phyloP scores from a whole-genome alignment of 1,284 basidiomycete species.

The Lignosus rhinocerotis region DNA sequence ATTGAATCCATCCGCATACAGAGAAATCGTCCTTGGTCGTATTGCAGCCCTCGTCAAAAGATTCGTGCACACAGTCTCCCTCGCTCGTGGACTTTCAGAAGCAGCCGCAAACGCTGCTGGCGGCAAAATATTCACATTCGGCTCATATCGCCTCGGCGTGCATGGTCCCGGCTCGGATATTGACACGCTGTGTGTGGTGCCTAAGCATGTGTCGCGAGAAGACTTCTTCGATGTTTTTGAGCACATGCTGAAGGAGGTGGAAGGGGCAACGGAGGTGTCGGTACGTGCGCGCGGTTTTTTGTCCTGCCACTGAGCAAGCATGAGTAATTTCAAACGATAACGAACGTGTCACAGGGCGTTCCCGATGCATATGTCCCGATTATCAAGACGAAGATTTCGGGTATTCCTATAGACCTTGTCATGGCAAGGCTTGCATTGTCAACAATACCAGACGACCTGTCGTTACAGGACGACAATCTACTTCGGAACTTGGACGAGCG shows the following conservation, averaged over 20 bases:
- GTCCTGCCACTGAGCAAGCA: neutral
- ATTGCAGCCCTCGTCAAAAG: slow-evolving; percentile 90
- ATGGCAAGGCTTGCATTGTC: slow-evolving; percentile 87
- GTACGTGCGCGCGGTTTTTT: slow-evolving; percentile 53
- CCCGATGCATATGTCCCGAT: slow-evolving; percentile 97
- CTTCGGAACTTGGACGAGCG: slow-evolving; percentile 93
- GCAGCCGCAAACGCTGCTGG: slow-evolving; percentile 84
- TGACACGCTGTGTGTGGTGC: slow-evolving; percentile 98
- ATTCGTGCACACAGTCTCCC: slow-evolving; percentile 87
- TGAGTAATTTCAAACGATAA: neutral
- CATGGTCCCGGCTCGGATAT: slow-evolving; percentile 97
- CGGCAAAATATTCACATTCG: slow-evolving; percentile 99
- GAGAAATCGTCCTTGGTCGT: slow-evolving; percentile 92
- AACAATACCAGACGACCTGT: slow-evolving; percentile 88
- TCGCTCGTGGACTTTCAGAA: slow-evolving; percentile 84
- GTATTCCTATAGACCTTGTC: slow-evolving; percentile 92
- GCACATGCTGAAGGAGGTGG: slow-evolving; percentile 83
- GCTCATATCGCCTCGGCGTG: slow-evolving; percentile 94
- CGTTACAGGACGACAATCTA: slow-evolving; percentile 89
- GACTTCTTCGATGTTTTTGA: slow-evolving; percentile 97
- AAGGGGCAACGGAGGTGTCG: slow-evolving; percentile 88
- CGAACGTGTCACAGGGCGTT: slow-evolving; percentile 65
- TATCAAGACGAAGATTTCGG: slow-evolving; percentile 89
- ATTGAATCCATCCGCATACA: slow-evolving; percentile 35
- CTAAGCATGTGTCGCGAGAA: slow-evolving; percentile 92